phyloP scores from a whole-genome alignment of 495 filamentous ascomycete genomes.

The Cercophora samala region DNA sequence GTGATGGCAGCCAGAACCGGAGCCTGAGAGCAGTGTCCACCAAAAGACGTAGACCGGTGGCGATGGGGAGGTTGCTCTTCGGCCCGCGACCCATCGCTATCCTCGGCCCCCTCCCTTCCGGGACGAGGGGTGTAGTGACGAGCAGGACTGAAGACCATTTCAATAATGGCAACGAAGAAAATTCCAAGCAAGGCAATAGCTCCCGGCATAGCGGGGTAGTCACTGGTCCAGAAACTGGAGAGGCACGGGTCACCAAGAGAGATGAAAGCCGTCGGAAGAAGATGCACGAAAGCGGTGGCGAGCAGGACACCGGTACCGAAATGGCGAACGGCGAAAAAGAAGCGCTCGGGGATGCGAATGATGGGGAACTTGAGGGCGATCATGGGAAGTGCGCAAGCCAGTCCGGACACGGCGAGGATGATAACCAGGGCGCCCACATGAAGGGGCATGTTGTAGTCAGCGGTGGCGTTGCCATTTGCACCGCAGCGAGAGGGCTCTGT shows the following conservation, averaged over 20 bases:
- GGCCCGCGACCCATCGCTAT: background rate
- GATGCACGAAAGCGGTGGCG: constrained; percentile 83
- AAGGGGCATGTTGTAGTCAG: constrained; percentile 61
- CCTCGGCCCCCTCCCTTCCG: background rate
- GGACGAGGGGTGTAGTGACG: constrained; percentile 30
- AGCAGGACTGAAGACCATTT: constrained; percentile 64
- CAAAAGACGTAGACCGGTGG: constrained; percentile 2
- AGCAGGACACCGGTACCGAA: constrained; percentile 83
- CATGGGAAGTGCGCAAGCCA: constrained; percentile 58
- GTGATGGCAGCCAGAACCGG: constrained; percentile 20
- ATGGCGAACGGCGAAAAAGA: constrained; percentile 71
- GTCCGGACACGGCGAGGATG: constrained; percentile 64
- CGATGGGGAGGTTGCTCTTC: background rate
- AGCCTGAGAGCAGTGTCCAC: constrained; percentile 19
- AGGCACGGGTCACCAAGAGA: constrained; percentile 79
- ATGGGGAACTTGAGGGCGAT: constrained; percentile 47
- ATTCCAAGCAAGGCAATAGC: constrained; percentile 73
- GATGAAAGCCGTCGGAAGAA: constrained; percentile 75
- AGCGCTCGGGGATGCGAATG: constrained; percentile 44
- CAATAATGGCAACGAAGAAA: constrained; percentile 67
- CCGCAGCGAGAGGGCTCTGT: constrained; percentile 12
- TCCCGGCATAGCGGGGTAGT: constrained; percentile 73
- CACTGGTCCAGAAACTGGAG: constrained; percentile 66
- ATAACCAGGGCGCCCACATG: constrained; percentile 74
- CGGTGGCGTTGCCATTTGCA: constrained; percentile 22